phyloP scores from a whole-genome alignment of 352 stramenopile genomes.

The Globisporangium spiculum region DNA sequence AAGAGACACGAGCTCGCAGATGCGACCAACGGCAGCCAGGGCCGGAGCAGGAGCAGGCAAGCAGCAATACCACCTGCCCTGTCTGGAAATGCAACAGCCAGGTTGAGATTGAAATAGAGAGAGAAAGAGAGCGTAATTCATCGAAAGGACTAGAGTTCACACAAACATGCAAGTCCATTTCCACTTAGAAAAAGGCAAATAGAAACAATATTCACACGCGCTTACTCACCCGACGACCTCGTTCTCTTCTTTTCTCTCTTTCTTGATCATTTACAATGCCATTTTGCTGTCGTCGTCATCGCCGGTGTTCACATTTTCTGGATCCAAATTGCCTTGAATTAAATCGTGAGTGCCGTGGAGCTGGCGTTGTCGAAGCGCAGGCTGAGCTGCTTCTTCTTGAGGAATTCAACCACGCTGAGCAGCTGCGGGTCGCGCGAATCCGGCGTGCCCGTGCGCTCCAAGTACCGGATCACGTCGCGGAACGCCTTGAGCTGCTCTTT shows the following conservation, averaged over 20 bases:
- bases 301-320: background rate
- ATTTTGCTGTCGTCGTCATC: background rate
- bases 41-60: background rate
- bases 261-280: background rate
- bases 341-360: slow-evolving; percentile 82
- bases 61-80: slow-evolving; percentile 1
- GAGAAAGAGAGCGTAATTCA: too few relatives aligned
- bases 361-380: slow-evolving; percentile 85
- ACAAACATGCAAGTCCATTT: slow-evolving; percentile 10
- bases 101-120: background rate
- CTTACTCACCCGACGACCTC: background rate
- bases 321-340: slow-evolving; percentile 3
- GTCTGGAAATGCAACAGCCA: slow-evolving; percentile 5
- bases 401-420: slow-evolving; percentile 75
- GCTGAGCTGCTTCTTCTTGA: slow-evolving; percentile 89
- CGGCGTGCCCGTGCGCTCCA: slow-evolving; percentile 67
- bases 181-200: background rate
- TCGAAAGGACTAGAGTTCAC: background rate
- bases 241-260: background rate
- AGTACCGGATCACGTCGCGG: slow-evolving; percentile 81
- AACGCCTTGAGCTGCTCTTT: slow-evolving; percentile 87
- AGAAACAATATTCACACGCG: background rate
- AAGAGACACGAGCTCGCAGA: background rate
- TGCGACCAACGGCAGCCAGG: slow-evolving; percentile 2
- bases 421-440: slow-evolving; percentile 71